Evolutionary conservation across 352 stramenopile genomes (phyloP), one percentile per base, ranked within the genome.

Genomic region (Pythium sp.): DNA sequence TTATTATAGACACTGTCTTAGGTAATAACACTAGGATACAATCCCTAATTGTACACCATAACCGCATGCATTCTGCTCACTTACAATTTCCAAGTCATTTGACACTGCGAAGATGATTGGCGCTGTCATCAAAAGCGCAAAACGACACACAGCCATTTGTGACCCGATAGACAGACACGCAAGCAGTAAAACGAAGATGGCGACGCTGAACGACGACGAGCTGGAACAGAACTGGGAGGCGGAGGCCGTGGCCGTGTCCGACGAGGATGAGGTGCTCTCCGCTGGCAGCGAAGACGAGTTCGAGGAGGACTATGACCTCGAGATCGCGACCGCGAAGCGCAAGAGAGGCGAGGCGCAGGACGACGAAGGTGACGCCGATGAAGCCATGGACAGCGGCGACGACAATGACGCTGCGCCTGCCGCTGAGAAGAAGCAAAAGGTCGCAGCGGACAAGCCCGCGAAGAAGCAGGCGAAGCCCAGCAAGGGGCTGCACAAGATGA

Each of bases 401-500:
- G 65, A 70, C 5, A 59, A 65, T 2, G 66, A 69, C 11, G 63
- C 62, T 12, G 58, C 47, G n/a, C 8, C 28, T 36, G 62, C 58
- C 5, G 69, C 65, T 47, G 65, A 64, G 15, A 92, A 91, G 66
- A 91, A 88, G 67, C 80, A 86, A 32, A 91, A 94, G 43, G 30
- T 64, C n/a, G 51, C 38, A 3, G 38, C 36, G 3, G 53, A 26
- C 14, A 22, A 57, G 7, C 46, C 5, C 9, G 38, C 20, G 66
- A 67, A 38, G 55, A 46, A 38, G 5, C 60, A 71, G 26, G 60
- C 71, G 22, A 76, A 81, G 20, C 79, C 82, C 26, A 75, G 55
- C 73, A 95, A 93, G 62, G 87, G 84, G 0, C 66, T 93, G 64
- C 84, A 95, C 65, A 92, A 89, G 74, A 90, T 95, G 84, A 92